Evolutionary conservation across 2,329 filamentous ascomycete genomes (phyloP).

Genomic region (Conoideocrella luteorostrata): DNA sequence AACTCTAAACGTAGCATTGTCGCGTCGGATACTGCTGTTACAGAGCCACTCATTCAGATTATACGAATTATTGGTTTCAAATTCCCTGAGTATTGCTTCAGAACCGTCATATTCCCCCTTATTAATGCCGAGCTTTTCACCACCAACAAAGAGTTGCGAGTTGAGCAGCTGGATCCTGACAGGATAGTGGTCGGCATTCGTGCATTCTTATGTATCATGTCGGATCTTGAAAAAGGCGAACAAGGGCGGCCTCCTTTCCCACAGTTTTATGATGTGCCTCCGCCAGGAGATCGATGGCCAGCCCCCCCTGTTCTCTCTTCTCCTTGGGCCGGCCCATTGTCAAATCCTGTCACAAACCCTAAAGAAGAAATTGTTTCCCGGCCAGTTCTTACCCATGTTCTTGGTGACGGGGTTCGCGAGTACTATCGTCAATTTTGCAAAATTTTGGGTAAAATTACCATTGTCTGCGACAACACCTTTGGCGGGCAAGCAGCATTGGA

Average conservation of each 20-base stretch:
- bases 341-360: conserved; percentile 18
- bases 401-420: conserved; percentile 73
- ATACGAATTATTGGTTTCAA: conserved; percentile 93
- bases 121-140: conserved; percentile 88
- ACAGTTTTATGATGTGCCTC: conserved; percentile 46
- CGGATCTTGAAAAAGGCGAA: conserved; percentile 81
- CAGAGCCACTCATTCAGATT: conserved; percentile 86
- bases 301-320: conserved; percentile 45
- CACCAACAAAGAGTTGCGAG: conserved; percentile 67
- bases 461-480: conserved; percentile 95
- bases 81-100: conserved; percentile 88
- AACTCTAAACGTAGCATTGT: conserved; percentile 73
- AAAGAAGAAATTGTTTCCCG: conserved; percentile 61
- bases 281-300: conserved; percentile 36
- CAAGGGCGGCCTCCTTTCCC: conserved; percentile 78
- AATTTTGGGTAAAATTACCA: conserved; percentile 89
- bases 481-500: conserved; percentile 92
- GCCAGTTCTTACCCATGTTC: conserved; percentile 52
- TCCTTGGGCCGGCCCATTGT: conserved; percentile 19
- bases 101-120: conserved; percentile 86
- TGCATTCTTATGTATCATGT: conserved; percentile 87
- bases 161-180: conserved; percentile 92
- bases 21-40: conserved; percentile 75
- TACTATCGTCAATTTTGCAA: conserved; percentile 91
- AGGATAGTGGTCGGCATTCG: conserved; percentile 96